Evolutionary conservation across 768 basidiomycete genomes (phyloP), one percentile per base, ranked within the genome.

Genomic region (Boletus edulis): DNA sequence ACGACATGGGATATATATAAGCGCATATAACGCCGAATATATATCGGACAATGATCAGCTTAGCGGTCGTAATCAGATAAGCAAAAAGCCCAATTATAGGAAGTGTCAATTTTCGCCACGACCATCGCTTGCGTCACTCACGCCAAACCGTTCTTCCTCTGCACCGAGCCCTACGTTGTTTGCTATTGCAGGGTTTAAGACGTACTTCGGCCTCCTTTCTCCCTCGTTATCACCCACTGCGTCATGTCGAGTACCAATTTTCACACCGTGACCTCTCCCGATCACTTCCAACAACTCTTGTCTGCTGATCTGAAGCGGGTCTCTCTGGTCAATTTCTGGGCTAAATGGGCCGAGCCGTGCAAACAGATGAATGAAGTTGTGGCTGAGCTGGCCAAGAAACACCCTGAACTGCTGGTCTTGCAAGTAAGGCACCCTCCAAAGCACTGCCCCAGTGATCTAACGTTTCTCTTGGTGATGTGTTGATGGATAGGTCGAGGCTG

Each of bases 241-340:
- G 54, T 48, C 55, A 71, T 71, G 68, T 49, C 65, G 38, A 42
- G 24, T 32, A 51, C 63, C 49, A 84, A 84, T 61, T 65, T 79
- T 56, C 56, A 75, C 64, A 61, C 62, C 14, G 79, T 96, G 47
- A 67, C 72, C 22, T 89, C 89, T 4, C 71, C 91, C 2, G 73
- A 80, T 2, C 81, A 91, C 47, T 93, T 98, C 73, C 84, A 91
- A 68, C 65, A 74, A 8, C 72, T 91, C 10, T 83, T 98, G 45
- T 86, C 85, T 0, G 65, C 72, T 20, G 95, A 98, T 72, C 82
- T 99, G 34, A 72, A 81, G 18, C 78, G 90, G 20, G 81, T 96
- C 22, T 94, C 94, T 5, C 76, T 96, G 37, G 84, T 97, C 67
- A 92, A 90, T 74, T 99, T 98, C 71, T 95, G 94, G 89, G 91